Base-by-base conservation (phyloP, 441 rosid species). In the Adansonia gregorii region DNA sequence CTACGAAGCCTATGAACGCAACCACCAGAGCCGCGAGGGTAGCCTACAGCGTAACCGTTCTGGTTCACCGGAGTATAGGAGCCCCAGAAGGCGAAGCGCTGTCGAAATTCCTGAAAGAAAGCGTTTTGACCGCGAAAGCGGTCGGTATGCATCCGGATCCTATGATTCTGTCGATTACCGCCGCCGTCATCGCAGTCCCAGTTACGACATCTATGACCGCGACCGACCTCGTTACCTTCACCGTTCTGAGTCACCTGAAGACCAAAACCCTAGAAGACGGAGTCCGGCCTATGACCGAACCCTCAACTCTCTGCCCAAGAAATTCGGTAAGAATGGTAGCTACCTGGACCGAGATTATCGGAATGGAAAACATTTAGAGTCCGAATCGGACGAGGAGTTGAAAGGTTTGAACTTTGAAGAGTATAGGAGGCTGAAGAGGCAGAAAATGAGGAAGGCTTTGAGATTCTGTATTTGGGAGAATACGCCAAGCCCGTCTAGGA, bases 301-400 rank as follows among this genome's bases (percentile, higher is more conserved):
- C 85, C 82, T 87, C 77, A 83, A 88, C 54, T 82, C 89, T 54
- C 87, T 91, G 58, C 96, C 97, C 0, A 91, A 80, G 75, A 83
- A 79, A 46, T 93, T 92, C 59, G 93, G 94, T 54, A 87, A 79
- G 87, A 82, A 82, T 68, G 83, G 81, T 49, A 80, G 60, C 66
- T 86, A 76, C 63, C 61, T 78, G 6, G 93, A 90, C 51, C 79
- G 92, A 8, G 90, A 84, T 64, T 71, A 87, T 54, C 83, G 87
- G 6, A 86, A 84, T 67, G 93, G 92, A 2, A 84, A 86, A 77
- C 78, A 81, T 46, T 82, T 84, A 20, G 95, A 85, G 9, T 89
- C 94, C 6, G 98, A 95, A 39, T 90, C 95, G n/a, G 98, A 90
- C 67, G 97, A 91, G 87, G 98, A 95, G 67, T 77, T 92, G 84